Conservation (phyloP, 306 rosid genomes). For the Carpinus fangiana region DNA sequence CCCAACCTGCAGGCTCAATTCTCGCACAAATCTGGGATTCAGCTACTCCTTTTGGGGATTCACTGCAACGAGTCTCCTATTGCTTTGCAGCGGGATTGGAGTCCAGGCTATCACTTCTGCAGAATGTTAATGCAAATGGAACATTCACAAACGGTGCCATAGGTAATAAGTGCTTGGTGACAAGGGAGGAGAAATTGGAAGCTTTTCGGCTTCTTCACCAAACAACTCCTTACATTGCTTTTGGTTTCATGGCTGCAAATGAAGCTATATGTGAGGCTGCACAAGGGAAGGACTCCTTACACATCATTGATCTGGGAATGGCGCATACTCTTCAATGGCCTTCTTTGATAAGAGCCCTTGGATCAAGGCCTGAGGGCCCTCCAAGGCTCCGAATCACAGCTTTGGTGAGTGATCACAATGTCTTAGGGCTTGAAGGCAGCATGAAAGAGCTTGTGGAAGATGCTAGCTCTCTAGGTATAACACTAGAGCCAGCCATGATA, state of each 20-base stretch:
- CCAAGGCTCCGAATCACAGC: conserved; percentile 62
- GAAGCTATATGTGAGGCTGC: conserved; percentile 67
- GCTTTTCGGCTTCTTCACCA: conserved; percentile 74
- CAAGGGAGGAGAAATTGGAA: conserved; percentile 59
- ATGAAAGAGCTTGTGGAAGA: conserved; percentile 56
- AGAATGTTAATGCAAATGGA: conserved; percentile 41
- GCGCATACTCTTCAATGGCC: conserved; percentile 78
- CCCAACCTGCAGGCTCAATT: conserved; percentile 51
- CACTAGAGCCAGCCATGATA: conserved; percentile 43
- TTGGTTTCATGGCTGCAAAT: conserved; percentile 82
- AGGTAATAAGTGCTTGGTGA: conserved; percentile 39
- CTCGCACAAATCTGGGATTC: conserved; percentile 53
- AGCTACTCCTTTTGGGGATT: conserved; percentile 61
- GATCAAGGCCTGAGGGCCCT: conserved; percentile 63
- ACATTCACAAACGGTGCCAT: conserved; percentile 28
- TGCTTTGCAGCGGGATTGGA: conserved; percentile 65
- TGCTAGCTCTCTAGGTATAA: conserved; percentile 56
- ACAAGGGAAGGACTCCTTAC: conserved; percentile 55
- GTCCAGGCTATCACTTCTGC: conserved; percentile 62
- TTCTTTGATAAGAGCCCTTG: conserved; percentile 65
- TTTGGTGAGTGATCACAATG: conserved; percentile 32
- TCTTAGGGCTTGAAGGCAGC: conserved; percentile 37
- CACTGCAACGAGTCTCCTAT: conserved; percentile 66
- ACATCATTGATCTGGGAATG: conserved; percentile 70
- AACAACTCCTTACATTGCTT: conserved; percentile 72